Percentiles rank a stretch among this genome's conserved stretches.
These are phyloP conservation scores for Penicillium psychrosexuale DNA, from an alignment of 2,329 filamentous ascomycete species.

Conservation along the genomic window DNA sequence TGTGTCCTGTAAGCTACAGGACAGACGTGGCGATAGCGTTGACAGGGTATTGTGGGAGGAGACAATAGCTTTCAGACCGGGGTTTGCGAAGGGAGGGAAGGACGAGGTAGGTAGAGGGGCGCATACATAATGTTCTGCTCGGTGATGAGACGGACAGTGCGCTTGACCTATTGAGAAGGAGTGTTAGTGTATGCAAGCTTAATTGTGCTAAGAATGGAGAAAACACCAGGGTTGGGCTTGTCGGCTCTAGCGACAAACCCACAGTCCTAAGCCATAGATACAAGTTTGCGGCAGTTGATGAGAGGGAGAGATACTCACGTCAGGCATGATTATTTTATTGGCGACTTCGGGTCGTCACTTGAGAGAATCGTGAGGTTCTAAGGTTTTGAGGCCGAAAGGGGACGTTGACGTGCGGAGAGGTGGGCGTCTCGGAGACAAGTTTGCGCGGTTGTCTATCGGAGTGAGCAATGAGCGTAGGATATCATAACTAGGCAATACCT, in stretches of 20 bases:
- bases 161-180: conserved; percentile 59
- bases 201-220: not conserved
- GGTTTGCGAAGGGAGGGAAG: not conserved
- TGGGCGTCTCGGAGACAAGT: conserved; percentile 6
- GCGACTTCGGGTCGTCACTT: not conserved
- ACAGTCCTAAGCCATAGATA: not conserved
- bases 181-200: conserved; percentile 17
- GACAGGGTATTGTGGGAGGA: not conserved
- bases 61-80: not conserved
- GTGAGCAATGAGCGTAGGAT: not conserved
- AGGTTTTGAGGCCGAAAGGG: conserved; percentile 1
- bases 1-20: not conserved
- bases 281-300: not conserved
- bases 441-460: conserved; percentile 3
- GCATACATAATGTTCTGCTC: conserved; percentile 85
- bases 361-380: conserved; percentile 1
- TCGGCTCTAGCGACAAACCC: not conserved
- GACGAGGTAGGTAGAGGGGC: conserved; percentile 2
- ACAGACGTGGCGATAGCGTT: not conserved
- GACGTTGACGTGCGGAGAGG: conserved; percentile 4
- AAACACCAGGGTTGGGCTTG: not conserved
- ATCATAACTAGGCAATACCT: not conserved
- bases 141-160: conserved; percentile 88
- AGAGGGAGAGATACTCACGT: conserved; percentile 27
- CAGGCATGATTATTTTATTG: conserved; percentile 29